Conservation (phyloP, 139 green algal genomes). For the Chlorella vulgaris region DNA sequence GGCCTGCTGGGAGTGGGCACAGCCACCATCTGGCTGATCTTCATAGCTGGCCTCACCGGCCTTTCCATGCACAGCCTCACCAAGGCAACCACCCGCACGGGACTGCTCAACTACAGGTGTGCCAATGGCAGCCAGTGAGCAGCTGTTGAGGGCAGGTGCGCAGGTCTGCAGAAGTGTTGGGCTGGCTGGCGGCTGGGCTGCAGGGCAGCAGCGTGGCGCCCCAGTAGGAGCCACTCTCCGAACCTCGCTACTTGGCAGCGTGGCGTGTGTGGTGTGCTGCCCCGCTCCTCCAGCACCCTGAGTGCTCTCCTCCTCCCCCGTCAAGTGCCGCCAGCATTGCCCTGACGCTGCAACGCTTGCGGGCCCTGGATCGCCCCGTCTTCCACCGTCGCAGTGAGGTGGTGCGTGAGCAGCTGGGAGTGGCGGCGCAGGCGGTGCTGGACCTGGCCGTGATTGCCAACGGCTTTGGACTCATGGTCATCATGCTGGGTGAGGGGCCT, state of each 20-base stretch:
- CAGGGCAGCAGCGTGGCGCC: too few relatives aligned
- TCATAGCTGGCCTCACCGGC: slow-evolving; percentile 22
- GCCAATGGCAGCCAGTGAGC: background rate
- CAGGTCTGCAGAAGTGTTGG: background rate
- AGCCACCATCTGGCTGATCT: slow-evolving; percentile 15
- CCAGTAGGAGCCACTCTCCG: too few relatives aligned
- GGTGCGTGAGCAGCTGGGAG: slow-evolving; percentile 27
- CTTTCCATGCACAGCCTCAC: slow-evolving; percentile 23
- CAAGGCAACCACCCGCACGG: slow-evolving; percentile 29
- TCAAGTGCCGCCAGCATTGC: too few relatives aligned
- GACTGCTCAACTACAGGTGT: slow-evolving; percentile 29
- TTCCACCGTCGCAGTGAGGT: slow-evolving; percentile 31
- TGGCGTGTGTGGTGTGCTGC: too few relatives aligned
- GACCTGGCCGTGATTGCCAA: slow-evolving; percentile 33
- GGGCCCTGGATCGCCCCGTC: background rate
- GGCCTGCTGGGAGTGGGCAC: slow-evolving; percentile 24
- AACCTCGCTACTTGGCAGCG: too few relatives aligned
- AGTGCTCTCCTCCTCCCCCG: background rate
- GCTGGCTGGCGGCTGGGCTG: too few relatives aligned
- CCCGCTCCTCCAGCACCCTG: background rate
- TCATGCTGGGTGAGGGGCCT: background rate
- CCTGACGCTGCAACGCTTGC: too few relatives aligned
- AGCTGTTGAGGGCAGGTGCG: background rate
- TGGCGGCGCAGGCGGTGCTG: slow-evolving; percentile 25
- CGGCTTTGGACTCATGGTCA: background rate